A percentile compares a stretch with the other conserved stretches of the same genome.
Conservation (phyloP, 2,329 filamentous ascomycete genomes). For the Verticillium dahliae region DNA sequence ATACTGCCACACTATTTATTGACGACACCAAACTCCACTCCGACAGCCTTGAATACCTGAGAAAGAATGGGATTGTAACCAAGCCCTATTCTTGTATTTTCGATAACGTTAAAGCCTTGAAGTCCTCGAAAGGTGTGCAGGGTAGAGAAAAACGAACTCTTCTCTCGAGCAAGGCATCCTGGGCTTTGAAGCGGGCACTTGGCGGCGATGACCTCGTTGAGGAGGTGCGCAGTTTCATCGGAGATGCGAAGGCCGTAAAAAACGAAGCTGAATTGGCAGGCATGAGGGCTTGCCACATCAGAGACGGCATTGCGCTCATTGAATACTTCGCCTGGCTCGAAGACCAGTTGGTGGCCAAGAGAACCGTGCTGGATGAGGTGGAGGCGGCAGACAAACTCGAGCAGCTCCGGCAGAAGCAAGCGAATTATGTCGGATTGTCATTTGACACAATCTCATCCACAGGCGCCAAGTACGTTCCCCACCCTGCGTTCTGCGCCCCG, state of each 20-base stretch:
- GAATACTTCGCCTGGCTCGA: conserved; percentile 98
- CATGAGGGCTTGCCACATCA: conserved; percentile 89
- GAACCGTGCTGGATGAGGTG: conserved; percentile 75
- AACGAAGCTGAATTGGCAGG: conserved; percentile 84
- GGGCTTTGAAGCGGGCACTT: conserved; percentile 81
- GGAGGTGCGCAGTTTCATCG: conserved; percentile 78
- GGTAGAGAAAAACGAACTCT: conserved; percentile 61
- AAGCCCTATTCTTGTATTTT: conserved; percentile 82
- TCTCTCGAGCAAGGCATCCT: conserved; percentile 84
- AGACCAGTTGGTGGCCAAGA: conserved; percentile 71
- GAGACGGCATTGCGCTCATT: conserved; percentile 84
- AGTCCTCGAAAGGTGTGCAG: conserved; percentile 9
- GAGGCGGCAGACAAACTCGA: conserved; percentile 89
- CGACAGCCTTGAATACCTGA: conserved; percentile 64
- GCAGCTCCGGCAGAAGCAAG: conserved; percentile 57
- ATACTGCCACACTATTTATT: conserved; percentile 73
- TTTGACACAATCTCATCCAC: conserved; percentile 97
- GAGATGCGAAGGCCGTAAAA: conserved; percentile 90
- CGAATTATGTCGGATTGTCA: conserved; percentile 81
- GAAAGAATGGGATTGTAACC: conserved; percentile 61
- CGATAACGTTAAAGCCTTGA: conserved; percentile 62
- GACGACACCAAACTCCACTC: conserved; percentile 70
- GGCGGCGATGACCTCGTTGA: conserved; percentile 83
- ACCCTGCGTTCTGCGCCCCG: not conserved
- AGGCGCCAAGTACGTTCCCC: conserved; percentile 58